A percentile compares a stretch with the other conserved stretches of the same genome.
Conservation (phyloP, 2,329 filamentous ascomycete species). For the Aspergillus latus region DNA sequence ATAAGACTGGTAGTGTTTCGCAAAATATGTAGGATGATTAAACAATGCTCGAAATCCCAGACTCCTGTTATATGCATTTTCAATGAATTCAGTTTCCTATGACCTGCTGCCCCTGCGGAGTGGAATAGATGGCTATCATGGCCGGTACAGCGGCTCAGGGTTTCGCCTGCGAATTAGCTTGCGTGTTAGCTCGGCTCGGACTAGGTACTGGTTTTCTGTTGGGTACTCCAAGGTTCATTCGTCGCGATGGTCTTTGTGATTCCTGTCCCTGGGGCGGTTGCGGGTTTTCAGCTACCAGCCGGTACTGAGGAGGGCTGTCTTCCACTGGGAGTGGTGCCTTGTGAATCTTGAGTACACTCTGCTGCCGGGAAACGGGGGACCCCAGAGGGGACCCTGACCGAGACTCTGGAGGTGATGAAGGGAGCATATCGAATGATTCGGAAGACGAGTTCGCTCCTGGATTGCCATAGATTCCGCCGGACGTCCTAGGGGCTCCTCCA, state of each 20-base stretch:
- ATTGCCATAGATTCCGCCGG: conserved; percentile 20
- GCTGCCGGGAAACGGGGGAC: conserved; percentile 32
- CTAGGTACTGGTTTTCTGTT: conserved; percentile 40
- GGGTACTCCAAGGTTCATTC: conserved; percentile 41
- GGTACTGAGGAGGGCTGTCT: conserved; percentile 35
- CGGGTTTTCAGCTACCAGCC: conserved; percentile 26
- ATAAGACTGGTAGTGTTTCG: conserved; percentile 1
- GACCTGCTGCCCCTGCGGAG: too few relatives aligned
- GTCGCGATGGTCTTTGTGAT: conserved; percentile 25
- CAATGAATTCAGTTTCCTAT: too few relatives aligned
- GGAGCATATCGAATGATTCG: conserved; percentile 44
- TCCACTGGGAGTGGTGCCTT: conserved; percentile 26
- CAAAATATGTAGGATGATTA: neutral
- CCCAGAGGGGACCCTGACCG: conserved; percentile 34
- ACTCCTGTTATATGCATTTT: conserved; percentile 10
- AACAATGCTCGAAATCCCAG: neutral
- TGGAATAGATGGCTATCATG: too few relatives aligned
- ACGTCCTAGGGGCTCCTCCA: conserved; percentile 31
- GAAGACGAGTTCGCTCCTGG: conserved; percentile 30
- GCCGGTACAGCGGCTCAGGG: neutral
- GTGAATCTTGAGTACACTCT: conserved; percentile 34
- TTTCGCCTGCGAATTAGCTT: conserved; percentile 1
- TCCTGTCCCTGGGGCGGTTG: conserved; percentile 6
- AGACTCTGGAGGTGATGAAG: conserved; percentile 37
- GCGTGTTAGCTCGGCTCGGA: conserved; percentile 15